Base-by-base conservation (phyloP, 108 stramenopile genomes). In the Cyclotella kingstonii region DNA sequence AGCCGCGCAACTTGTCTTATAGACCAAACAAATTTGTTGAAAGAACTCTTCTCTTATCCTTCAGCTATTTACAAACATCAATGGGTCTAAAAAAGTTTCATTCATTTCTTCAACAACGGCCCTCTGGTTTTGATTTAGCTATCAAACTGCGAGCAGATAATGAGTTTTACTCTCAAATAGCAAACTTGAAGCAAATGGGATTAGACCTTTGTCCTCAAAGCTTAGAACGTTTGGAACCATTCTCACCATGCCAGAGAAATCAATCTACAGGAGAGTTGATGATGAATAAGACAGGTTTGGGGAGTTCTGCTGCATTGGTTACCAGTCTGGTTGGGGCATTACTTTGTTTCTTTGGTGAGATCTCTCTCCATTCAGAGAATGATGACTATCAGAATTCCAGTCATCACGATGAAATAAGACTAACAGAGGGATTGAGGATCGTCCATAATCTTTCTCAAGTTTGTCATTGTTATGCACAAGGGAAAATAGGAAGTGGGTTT, bases 401-500 rank as follows among this genome's bases (percentile, higher is more conserved):
- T 39, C 12, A 10, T 33, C 23, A 22, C 8, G 36, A 14, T 42
- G 46, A 29, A 11, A 19, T 5, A 63, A 35, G 46, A 48, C 15
- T 46, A 22, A 43, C 38, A 21, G 61, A 70, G 23, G 67, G 73
- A 35, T 31, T 74, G 29, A 60, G 55, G 33, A 71, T 89, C 5
- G 79, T 83, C 54, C 95, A 95, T 72, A 89, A 93, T 62, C 77
- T 96, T 30, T 87, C 95, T 4, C 97, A 98, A 63, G 84, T 95
- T 47, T 91, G 88, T 43, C 97, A 98, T 62, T 86, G 91, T 38
- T 70, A 89, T 59, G 95, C 96, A 0, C 97, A 98, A 77, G 96
- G 96, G 48, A 98, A 98, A 66, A 86, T 96, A 2, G 97, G 97
- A n/a, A 91, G 89, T 54, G 97, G 97, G 15, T 98, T 98, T 63